These are phyloP conservation scores for Truncatella angustata DNA, from an alignment of 2,329 filamentous ascomycete genomes.

Conservation along the genomic window DNA sequence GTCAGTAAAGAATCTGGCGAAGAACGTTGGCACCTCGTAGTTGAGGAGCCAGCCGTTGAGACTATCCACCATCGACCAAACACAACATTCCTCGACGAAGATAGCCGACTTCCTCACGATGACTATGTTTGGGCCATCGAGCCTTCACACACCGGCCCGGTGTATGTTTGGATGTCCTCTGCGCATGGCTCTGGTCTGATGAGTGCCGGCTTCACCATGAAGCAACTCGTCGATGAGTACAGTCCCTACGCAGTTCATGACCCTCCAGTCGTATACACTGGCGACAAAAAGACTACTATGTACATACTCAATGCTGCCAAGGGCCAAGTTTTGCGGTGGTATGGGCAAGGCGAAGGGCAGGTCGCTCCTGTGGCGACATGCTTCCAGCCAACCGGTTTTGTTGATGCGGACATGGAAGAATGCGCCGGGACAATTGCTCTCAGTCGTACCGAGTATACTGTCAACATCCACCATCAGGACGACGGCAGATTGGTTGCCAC, in stretches of 20 bases:
- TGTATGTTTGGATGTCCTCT: slow-evolving; percentile 82
- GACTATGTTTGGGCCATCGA: slow-evolving; percentile 96
- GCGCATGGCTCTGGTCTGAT: slow-evolving; percentile 57
- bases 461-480: slow-evolving; percentile 75
- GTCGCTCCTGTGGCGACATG: slow-evolving; percentile 74
- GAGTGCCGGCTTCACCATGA: slow-evolving; percentile 72
- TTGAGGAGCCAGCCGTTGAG: slow-evolving; percentile 85
- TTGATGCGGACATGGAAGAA: slow-evolving; percentile 63
- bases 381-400: slow-evolving; percentile 64
- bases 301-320: slow-evolving; percentile 86
- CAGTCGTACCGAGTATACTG: slow-evolving; percentile 84
- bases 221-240: slow-evolving; percentile 80
- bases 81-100: slow-evolving; percentile 51
- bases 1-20: slow-evolving; percentile 83
- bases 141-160: slow-evolving; percentile 78
- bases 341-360: slow-evolving; percentile 70
- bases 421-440: slow-evolving; percentile 82
- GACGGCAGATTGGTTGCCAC: slow-evolving; percentile 79
- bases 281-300: slow-evolving; percentile 85
- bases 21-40: slow-evolving; percentile 80
- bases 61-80: slow-evolving; percentile 78
- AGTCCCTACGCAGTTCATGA: slow-evolving; percentile 74
- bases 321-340: slow-evolving; percentile 79
- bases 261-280: slow-evolving; percentile 82
- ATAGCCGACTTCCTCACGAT: slow-evolving; percentile 66